A percentile compares a stretch with the other conserved stretches of the same genome.
Conservation (phyloP, 2,329 filamentous ascomycete species). For the Alternaria viburni region DNA sequence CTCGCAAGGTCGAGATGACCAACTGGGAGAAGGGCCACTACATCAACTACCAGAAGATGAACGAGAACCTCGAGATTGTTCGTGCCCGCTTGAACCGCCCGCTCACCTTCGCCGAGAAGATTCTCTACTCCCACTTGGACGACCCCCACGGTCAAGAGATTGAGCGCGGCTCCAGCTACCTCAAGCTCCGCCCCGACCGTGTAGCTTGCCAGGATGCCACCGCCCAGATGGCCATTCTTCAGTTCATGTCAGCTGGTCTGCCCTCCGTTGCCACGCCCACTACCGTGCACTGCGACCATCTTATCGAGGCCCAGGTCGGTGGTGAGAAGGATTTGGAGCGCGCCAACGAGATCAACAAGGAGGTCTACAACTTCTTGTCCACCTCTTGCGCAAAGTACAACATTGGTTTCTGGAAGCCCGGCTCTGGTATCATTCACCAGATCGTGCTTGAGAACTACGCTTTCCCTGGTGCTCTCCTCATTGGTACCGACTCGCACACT, state of each 20-base stretch:
- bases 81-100: slow-evolving; percentile 88
- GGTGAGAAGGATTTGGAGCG: slow-evolving; percentile 91
- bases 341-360: slow-evolving; percentile 94
- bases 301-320: slow-evolving; percentile 97
- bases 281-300: slow-evolving; percentile 98
- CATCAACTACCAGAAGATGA: slow-evolving; percentile 99
- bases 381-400: slow-evolving; percentile 98
- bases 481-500: slow-evolving; percentile 97
- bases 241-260: slow-evolving; percentile 99
- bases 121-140: slow-evolving; percentile 98
- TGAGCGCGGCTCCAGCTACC: slow-evolving; percentile 91
- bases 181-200: slow-evolving; percentile 95
- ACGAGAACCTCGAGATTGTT: slow-evolving; percentile 92
- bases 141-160: slow-evolving; percentile 96
- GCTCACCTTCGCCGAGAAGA: slow-evolving; percentile 96
- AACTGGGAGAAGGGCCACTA: slow-evolving; percentile 95
- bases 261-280: slow-evolving; percentile 90
- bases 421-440: slow-evolving; percentile 99
- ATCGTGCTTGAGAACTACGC: slow-evolving; percentile 98
- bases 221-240: slow-evolving; percentile 98
- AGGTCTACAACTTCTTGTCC: slow-evolving; percentile 97
- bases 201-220: slow-evolving; percentile 99
- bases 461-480: slow-evolving; percentile 97
- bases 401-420: slow-evolving; percentile 99
- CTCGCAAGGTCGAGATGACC: slow-evolving; percentile 97